phyloP scores from a whole-genome alignment of 352 stramenopile species.

The Globisporangium ultimum region DNA sequence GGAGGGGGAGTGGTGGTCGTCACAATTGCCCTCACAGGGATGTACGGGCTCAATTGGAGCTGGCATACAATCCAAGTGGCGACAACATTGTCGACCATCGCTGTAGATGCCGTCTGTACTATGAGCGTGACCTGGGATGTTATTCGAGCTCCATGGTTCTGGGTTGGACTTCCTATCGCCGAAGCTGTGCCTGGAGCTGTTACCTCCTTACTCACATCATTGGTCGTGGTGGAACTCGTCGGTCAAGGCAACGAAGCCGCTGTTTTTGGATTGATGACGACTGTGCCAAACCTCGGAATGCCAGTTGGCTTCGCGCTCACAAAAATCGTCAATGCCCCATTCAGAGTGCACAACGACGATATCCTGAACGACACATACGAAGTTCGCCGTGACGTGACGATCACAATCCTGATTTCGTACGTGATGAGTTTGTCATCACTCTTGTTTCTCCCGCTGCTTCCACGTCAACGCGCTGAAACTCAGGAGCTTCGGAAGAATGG shows the following conservation, averaged over 20 bases:
- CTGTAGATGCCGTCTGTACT: constrained; percentile 29
- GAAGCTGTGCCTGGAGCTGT: constrained; percentile 30
- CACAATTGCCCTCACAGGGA: constrained; percentile 31
- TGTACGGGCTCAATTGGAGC: constrained; percentile 40
- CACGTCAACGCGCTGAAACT: constrained; percentile 33
- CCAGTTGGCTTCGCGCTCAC: constrained; percentile 32
- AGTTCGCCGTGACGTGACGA: constrained; percentile 32
- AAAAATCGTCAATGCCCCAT: constrained; percentile 31
- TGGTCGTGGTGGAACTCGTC: constrained; percentile 34
- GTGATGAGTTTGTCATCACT: constrained; percentile 24
- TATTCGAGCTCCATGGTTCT: constrained; percentile 45
- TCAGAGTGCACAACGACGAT: constrained; percentile 30
- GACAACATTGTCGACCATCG: constrained; percentile 18
- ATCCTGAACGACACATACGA: constrained; percentile 20
- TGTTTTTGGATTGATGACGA: constrained; percentile 43
- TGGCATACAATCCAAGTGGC: constrained; percentile 32
- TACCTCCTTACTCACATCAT: constrained; percentile 36
- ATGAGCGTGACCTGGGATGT: constrained; percentile 34
- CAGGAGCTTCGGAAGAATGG: constrained; percentile 28
- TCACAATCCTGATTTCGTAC: constrained; percentile 43
- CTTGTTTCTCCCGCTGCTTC: constrained; percentile 31
- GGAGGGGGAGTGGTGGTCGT: constrained; percentile 23
- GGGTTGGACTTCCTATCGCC: constrained; percentile 30
- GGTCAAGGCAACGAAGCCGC: constrained; percentile 44
- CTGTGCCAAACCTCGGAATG: constrained; percentile 28